Percentiles rank a stretch among this genome's conserved stretches.
Evolutionary conservation across 1,139 yeast genomes (phyloP).

Genomic region (Nadsonia commutata): DNA sequence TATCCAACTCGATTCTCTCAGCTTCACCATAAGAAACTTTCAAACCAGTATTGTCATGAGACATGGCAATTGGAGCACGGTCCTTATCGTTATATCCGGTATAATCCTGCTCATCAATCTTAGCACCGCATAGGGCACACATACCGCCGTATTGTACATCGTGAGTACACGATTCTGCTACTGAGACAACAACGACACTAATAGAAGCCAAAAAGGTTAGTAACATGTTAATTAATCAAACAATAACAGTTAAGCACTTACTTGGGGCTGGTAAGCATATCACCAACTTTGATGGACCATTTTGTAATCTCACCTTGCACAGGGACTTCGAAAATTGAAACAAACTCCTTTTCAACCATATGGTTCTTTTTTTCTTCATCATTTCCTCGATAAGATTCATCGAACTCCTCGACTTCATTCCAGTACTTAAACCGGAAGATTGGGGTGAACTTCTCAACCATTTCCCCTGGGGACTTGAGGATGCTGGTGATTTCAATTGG

Average conservation of each 20-base stretch:
- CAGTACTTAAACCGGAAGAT: slow-evolving; percentile 51
- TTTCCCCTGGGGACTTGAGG: slow-evolving; percentile 31
- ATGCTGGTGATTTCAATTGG: slow-evolving; percentile 54
- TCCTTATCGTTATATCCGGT: slow-evolving; percentile 59
- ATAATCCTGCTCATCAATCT: slow-evolving; percentile 67
- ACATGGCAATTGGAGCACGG: slow-evolving; percentile 75
- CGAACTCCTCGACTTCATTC: slow-evolving; percentile 33
- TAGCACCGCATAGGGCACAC: slow-evolving; percentile 85
- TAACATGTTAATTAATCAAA: not conserved
- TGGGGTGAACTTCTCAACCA: slow-evolving; percentile 38
- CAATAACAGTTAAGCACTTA: slow-evolving; percentile 17
- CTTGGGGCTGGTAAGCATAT: slow-evolving; percentile 40
- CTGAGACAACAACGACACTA: slow-evolving; percentile 29
- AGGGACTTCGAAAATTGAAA: slow-evolving; percentile 61
- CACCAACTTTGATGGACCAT: slow-evolving; percentile 40
- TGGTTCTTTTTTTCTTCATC: slow-evolving; percentile 16
- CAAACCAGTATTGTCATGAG: slow-evolving; percentile 79
- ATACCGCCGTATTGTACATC: slow-evolving; percentile 93
- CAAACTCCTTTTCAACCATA: slow-evolving; percentile 23
- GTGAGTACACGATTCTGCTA: slow-evolving; percentile 79
- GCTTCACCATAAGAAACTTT: slow-evolving; percentile 83
- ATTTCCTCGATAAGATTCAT: slow-evolving; percentile 17
- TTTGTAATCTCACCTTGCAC: slow-evolving; percentile 51
- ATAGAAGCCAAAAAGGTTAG: not conserved
- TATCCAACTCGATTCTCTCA: slow-evolving; percentile 55